Evolutionary conservation across 176 grass and related monocot genomes (phyloP).

Genomic region (Bonia amplexicaulis): DNA sequence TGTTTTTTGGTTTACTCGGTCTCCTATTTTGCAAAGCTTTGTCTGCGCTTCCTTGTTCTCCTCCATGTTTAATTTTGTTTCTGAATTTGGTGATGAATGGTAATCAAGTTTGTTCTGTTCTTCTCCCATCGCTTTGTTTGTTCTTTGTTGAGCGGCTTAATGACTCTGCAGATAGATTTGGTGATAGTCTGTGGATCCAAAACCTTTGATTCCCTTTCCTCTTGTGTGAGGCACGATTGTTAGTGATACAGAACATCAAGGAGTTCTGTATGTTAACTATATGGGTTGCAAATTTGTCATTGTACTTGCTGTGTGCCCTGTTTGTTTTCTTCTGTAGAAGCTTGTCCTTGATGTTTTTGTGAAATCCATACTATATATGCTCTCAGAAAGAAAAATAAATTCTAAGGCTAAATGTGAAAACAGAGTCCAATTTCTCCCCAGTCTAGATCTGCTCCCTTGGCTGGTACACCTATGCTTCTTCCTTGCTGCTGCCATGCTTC

Average conservation of each 20-base stretch:
- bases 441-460: constrained; percentile 6
- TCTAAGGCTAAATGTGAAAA: constrained; percentile 2
- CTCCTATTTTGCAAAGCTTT: constrained; percentile 18
- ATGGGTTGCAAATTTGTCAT: background rate
- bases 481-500: background rate
- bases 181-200: background rate
- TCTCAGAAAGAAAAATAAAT: background rate
- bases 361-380: background rate
- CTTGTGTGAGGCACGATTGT: background rate
- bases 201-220: background rate
- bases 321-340: background rate
- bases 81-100: background rate
- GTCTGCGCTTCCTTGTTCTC: background rate
- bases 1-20: background rate
- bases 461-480: background rate
- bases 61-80: background rate
- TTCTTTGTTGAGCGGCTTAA: background rate
- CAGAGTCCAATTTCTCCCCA: background rate
- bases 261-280: background rate
- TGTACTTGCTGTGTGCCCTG: background rate
- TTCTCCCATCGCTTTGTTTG: background rate
- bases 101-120: background rate
- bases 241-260: background rate
- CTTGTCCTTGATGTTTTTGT: background rate
- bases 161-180: background rate